A percentile compares a stretch with the other conserved stretches of the same genome.
phyloP scores from a whole-genome alignment of 192 early-diverging fungal genomes.

The Backusella westeae region DNA sequence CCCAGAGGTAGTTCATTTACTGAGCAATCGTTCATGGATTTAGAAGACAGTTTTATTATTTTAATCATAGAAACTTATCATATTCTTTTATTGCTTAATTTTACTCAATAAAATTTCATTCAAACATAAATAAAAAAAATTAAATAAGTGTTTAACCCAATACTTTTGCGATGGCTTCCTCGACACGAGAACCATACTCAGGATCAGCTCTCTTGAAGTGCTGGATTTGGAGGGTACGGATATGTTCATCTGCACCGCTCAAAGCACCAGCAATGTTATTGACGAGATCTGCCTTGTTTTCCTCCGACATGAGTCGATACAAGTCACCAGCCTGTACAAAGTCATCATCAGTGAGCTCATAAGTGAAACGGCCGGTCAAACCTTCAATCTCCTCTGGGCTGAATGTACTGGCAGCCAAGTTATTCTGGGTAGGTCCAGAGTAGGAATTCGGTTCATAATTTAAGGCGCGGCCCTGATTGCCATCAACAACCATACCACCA shows the following conservation, averaged over 20 bases:
- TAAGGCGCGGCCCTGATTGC: constrained; percentile 53
- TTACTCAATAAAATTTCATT: background rate
- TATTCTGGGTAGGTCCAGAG: constrained; percentile 56
- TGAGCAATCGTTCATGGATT: background rate
- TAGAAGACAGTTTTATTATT: background rate
- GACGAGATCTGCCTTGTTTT: constrained; percentile 60
- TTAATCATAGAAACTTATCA: background rate
- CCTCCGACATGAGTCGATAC: constrained; percentile 60
- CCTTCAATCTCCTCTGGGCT: constrained; percentile 47
- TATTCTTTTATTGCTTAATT: background rate
- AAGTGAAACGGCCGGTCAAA: constrained; percentile 58
- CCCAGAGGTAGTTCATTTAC: background rate
- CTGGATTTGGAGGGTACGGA: constrained; percentile 64
- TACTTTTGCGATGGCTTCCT: constrained; percentile 39
- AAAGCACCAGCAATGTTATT: constrained; percentile 63
- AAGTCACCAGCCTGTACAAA: constrained; percentile 65
- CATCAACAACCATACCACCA: constrained; percentile 58
- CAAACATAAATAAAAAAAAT: too few species aligned
- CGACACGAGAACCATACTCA: constrained; percentile 67
- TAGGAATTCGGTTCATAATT: constrained; percentile 76
- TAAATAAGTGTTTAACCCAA: background rate
- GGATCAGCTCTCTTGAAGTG: constrained; percentile 72
- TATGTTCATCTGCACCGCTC: constrained; percentile 58
- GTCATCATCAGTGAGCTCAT: constrained; percentile 55
- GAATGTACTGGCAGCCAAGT: constrained; percentile 50